A percentile compares a stretch with the other conserved stretches of the same genome.
Conservation (phyloP, 176 grass and related monocot genomes). For the Hsuehochloa calcarea region DNA sequence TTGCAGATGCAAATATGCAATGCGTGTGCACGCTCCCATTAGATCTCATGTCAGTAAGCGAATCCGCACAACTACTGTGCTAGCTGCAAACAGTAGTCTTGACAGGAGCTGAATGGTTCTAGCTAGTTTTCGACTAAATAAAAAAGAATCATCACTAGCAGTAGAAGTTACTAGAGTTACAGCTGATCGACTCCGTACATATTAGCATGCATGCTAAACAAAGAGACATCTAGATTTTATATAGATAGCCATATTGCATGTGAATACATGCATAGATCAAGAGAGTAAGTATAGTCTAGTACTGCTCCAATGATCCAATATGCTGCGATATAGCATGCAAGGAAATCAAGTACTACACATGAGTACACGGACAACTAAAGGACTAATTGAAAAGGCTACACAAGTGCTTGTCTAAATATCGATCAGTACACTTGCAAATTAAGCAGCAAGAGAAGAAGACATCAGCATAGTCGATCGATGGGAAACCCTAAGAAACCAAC, state of each 20-base stretch:
- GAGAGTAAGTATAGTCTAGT: not conserved
- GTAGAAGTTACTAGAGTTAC: not conserved
- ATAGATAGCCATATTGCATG: conserved; percentile 27
- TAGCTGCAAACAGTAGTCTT: not conserved
- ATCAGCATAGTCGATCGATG: not conserved
- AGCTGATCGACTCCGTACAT: not conserved
- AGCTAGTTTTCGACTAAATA: not conserved
- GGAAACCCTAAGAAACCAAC: conserved; percentile 39
- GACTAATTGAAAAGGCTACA: conserved; percentile 1
- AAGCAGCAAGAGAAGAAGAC: not conserved
- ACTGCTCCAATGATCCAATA: conserved; percentile 12
- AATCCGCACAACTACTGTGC: not conserved
- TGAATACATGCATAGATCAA: conserved; percentile 26
- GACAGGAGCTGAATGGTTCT: not conserved
- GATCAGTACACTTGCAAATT: conserved; percentile 32
- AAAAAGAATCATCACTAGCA: not conserved
- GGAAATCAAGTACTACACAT: not conserved
- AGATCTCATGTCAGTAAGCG: conserved; percentile 17
- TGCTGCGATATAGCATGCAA: conserved; percentile 4
- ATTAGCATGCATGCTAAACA: not conserved
- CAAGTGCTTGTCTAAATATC: conserved; percentile 40
- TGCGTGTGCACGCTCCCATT: not conserved
- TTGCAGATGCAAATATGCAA: not conserved
- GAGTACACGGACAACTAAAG: not conserved
- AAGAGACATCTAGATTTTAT: conserved; percentile 15